phyloP scores from a whole-genome alignment of 139 green algal genomes.

The Chlorella ohadii region DNA sequence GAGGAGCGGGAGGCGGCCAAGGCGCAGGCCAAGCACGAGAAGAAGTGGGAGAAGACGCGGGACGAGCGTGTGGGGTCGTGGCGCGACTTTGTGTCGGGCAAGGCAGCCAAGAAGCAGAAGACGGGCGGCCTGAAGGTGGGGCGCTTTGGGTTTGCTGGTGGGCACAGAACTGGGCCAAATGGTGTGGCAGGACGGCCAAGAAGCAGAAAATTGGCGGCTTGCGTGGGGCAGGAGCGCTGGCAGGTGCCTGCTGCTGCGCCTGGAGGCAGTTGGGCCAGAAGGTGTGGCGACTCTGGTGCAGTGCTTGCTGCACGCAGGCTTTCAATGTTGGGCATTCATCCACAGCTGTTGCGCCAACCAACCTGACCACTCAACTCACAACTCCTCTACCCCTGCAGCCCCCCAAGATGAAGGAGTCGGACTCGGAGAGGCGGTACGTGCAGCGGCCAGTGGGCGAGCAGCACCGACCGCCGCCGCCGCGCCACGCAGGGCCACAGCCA shows the following conservation, averaged over 20 bases:
- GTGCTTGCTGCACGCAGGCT: too few relatives aligned
- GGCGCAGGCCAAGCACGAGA: conserved; percentile 68
- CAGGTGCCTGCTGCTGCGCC: too few relatives aligned
- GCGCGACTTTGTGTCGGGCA: conserved; percentile 77
- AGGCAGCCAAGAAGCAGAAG: conserved; percentile 61
- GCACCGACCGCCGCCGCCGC: conserved; percentile 57
- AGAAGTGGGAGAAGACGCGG: conserved; percentile 85
- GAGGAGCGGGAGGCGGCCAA: conserved; percentile 80
- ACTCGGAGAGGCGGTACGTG: conserved; percentile 88
- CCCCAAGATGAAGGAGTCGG: conserved; percentile 50
- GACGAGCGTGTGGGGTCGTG: conserved; percentile 82
- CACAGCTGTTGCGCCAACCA: too few relatives aligned
- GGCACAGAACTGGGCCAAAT: not conserved
- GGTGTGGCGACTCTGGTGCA: too few relatives aligned
- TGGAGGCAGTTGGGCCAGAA: too few relatives aligned
- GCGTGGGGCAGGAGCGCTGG: too few relatives aligned
- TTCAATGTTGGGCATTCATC: too few relatives aligned
- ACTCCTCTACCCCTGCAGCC: conserved; percentile 41
- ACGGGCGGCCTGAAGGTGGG: not conserved
- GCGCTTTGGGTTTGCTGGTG: too few relatives aligned
- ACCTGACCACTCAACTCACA: too few relatives aligned
- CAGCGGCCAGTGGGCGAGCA: conserved; percentile 77
- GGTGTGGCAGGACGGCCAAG: not conserved
- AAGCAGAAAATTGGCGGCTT: too few relatives aligned
- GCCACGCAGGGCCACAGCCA: conserved; percentile 22